phyloP scores from a whole-genome alignment of 768 basidiomycete species.

The Nevesoporus exiguus region DNA sequence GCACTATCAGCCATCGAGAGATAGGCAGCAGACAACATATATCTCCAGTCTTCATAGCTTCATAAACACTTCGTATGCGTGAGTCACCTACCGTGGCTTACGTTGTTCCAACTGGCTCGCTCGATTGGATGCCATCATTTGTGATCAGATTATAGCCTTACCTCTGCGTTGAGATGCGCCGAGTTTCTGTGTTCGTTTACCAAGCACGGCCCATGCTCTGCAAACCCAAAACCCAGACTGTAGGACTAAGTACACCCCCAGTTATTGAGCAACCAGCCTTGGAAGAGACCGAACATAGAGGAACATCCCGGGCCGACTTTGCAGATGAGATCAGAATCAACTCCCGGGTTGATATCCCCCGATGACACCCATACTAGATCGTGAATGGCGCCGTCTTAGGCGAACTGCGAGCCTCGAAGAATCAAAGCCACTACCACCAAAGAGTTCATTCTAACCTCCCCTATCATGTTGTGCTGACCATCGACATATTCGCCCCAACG shows the following conservation, averaged over 20 bases:
- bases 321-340: slow-evolving; percentile 1
- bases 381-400: slow-evolving; percentile 65
- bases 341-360: no score
- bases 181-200: slow-evolving; percentile 53
- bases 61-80: slow-evolving; percentile 38
- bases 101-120: slow-evolving; percentile 57
- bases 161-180: slow-evolving; percentile 58
- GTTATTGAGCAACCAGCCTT: slow-evolving; percentile 37
- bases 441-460: background rate
- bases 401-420: slow-evolving; percentile 59
- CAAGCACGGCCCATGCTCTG: slow-evolving; percentile 62
- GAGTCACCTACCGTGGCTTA: slow-evolving; percentile 53
- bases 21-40: slow-evolving; percentile 34
- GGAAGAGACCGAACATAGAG: slow-evolving; percentile 63
- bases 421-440: slow-evolving; percentile 65
- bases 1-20: background rate
- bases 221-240: background rate
- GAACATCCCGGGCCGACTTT: slow-evolving; percentile 60
- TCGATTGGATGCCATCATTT: background rate
- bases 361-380: slow-evolving; percentile 49
- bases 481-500: slow-evolving; percentile 53
- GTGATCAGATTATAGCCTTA: slow-evolving; percentile 14
- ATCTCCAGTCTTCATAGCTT: slow-evolving; percentile 51
- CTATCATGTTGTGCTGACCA: slow-evolving; percentile 36
- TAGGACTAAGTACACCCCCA: background rate